These are phyloP conservation scores for Neofusicoccum ribis DNA, from an alignment of 2,329 filamentous ascomycete genomes.

Conservation along the genomic window DNA sequence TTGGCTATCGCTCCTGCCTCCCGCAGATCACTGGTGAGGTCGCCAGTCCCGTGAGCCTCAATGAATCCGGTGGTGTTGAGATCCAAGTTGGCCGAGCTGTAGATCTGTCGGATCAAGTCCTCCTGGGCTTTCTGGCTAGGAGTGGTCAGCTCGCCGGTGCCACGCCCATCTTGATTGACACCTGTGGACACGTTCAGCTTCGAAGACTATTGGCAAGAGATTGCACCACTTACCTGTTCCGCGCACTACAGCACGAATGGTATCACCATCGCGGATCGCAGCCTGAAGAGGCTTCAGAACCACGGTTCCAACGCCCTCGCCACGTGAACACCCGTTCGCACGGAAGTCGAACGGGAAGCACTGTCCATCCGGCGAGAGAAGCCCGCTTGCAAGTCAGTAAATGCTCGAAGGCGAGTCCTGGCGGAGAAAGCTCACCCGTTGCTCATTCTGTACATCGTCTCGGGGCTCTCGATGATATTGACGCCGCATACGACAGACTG, in stretches of 20 bases:
- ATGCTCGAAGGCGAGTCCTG: not conserved
- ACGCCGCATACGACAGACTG: slow-evolving; percentile 24
- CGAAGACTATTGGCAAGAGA: slow-evolving; percentile 35
- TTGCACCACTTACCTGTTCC: slow-evolving; percentile 40
- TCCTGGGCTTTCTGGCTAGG: slow-evolving; percentile 37
- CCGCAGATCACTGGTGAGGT: slow-evolving; percentile 54
- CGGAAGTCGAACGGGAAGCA: slow-evolving; percentile 47
- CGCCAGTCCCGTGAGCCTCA: slow-evolving; percentile 59
- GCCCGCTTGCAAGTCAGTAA: not conserved
- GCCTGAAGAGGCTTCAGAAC: slow-evolving; percentile 59
- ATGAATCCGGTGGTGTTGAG: slow-evolving; percentile 34
- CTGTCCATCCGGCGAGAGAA: slow-evolving; percentile 34
- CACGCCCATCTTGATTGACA: slow-evolving; percentile 22
- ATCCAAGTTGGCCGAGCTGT: slow-evolving; percentile 33
- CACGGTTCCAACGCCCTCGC: slow-evolving; percentile 61
- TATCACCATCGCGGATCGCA: slow-evolving; percentile 59
- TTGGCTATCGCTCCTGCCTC: slow-evolving; percentile 29
- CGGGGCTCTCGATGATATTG: slow-evolving; percentile 31
- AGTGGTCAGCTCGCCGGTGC: slow-evolving; percentile 34
- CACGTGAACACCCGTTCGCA: slow-evolving; percentile 64
- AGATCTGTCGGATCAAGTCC: slow-evolving; percentile 35
- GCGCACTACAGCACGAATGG: slow-evolving; percentile 47
- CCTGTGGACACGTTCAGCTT: slow-evolving; percentile 30
- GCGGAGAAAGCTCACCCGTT: not conserved
- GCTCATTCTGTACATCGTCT: slow-evolving; percentile 15